Conservation (phyloP, 2,329 filamentous ascomycete species). For the Pyrenophora tritici-repentis region DNA sequence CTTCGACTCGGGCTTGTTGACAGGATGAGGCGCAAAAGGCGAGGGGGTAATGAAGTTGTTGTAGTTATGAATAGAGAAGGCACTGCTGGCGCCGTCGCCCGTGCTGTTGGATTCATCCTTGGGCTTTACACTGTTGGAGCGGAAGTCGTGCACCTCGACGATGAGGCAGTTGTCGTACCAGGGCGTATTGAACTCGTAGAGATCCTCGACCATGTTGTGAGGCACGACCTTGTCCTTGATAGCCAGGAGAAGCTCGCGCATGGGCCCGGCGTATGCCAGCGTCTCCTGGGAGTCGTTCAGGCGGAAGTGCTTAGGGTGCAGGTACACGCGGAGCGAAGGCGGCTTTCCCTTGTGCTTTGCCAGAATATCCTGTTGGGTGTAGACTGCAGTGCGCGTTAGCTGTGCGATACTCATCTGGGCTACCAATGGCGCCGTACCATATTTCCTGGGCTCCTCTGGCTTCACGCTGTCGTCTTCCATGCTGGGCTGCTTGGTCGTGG, state of each 20-base stretch:
- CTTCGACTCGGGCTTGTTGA: constrained; percentile 33
- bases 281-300: constrained; percentile 91
- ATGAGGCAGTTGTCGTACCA: constrained; percentile 95
- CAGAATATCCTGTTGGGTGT: constrained; percentile 78
- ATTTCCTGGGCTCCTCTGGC: constrained; percentile 36
- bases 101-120: constrained; percentile 56
- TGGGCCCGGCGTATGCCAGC: constrained; percentile 89
- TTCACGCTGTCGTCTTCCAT: constrained; percentile 39
- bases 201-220: constrained; percentile 83
- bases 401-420: background rate
- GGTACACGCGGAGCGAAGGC: constrained; percentile 84
- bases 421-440: constrained; percentile 27
- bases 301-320: constrained; percentile 79
- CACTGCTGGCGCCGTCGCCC: constrained; percentile 64
- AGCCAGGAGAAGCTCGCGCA: constrained; percentile 81
- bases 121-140: constrained; percentile 64
- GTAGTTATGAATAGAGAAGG: constrained; percentile 90
- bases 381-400: constrained; percentile 58
- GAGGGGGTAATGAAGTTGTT: constrained; percentile 91
- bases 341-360: constrained; percentile 73
- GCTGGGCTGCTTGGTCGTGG: constrained; percentile 30
- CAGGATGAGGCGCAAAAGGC: constrained; percentile 74
- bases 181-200: constrained; percentile 70
- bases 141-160: constrained; percentile 90
- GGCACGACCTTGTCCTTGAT: constrained; percentile 77